Evolutionary conservation across 1,284 basidiomycete genomes (phyloP), one percentile per base, ranked within the genome.

Genomic region (Malassezia globosa): DNA sequence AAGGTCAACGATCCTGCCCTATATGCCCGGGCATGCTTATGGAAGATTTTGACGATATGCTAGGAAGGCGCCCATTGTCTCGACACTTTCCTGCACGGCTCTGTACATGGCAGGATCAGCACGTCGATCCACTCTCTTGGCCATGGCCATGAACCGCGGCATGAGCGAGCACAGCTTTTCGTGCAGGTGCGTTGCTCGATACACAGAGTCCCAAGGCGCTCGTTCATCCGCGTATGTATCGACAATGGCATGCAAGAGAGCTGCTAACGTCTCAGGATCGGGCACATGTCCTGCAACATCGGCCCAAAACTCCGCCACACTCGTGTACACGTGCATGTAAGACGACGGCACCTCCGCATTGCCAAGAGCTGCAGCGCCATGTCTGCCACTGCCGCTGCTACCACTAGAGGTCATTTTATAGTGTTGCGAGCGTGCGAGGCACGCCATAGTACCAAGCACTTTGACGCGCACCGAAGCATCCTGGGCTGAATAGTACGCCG

Each of bases 161-260:
- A 84, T 75, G 24, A 77, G 75, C 14, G 72, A 73, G 3, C 74
- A 73, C 10, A 88, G 76, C 34, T 69, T 72, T 6, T 75, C 72
- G 5, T 83, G 69, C 75, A 72, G 83, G 48, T 64, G 78, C 70
- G 58, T 78, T 37, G 80, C 69, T 14, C 81, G 77, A 75, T 95
- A 96, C 10, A 75, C 76, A 58, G 82, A 61, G 72, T 97, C 90
- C 71, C 85, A 94, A 0, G 82, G 77, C 41, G 81, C 73, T 7
- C 74, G 78, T 72, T 97, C 94, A 73, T 97, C 92, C 1, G 89
- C 87, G 72, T 86, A 97, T 42, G 92, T 84, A 72, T 96, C 92
- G 58, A 96, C 87, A 40, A 96, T 72, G 22, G 84, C 85, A 29
- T 92, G 89, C 25, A 82, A 75, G 0, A 81, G 80, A 61, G 92